phyloP scores from a whole-genome alignment of 2,329 filamentous ascomycete species.

The Ophiobolus disseminans region DNA sequence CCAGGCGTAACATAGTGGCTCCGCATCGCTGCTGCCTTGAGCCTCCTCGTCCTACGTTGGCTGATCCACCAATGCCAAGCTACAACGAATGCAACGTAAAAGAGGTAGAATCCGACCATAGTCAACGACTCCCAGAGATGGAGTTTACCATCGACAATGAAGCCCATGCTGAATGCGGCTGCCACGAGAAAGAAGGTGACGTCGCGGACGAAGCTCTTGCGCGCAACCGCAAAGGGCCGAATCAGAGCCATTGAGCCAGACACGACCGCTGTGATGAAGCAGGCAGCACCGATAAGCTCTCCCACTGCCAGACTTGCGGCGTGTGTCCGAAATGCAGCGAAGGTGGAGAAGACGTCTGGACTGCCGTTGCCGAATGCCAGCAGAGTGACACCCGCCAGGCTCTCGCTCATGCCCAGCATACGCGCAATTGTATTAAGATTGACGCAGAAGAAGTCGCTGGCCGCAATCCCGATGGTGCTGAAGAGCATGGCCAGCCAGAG shows the following conservation, averaged over 20 bases:
- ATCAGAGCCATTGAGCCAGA: slow-evolving; percentile 97
- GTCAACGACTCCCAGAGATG: slow-evolving; percentile 85
- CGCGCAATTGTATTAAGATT: slow-evolving; percentile 92
- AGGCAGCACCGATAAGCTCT: slow-evolving; percentile 91
- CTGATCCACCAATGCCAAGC: slow-evolving; percentile 88
- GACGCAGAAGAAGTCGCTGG: slow-evolving; percentile 97
- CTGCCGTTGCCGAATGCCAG: slow-evolving; percentile 97
- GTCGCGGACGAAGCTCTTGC: slow-evolving; percentile 88
- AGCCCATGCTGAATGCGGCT: slow-evolving; percentile 83
- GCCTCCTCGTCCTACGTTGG: slow-evolving; percentile 65
- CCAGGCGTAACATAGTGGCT: slow-evolving; percentile 72
- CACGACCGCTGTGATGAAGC: slow-evolving; percentile 96
- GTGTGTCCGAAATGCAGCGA: slow-evolving; percentile 96
- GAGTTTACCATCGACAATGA: slow-evolving; percentile 83
- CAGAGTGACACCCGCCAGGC: slow-evolving; percentile 93
- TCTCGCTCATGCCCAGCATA: slow-evolving; percentile 92
- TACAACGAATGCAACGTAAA: slow-evolving; percentile 89
- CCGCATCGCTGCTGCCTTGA: slow-evolving; percentile 74
- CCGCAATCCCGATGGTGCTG: slow-evolving; percentile 95
- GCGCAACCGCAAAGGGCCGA: slow-evolving; percentile 90
- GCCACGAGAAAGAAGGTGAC: slow-evolving; percentile 91
- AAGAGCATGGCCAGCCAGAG: slow-evolving; percentile 90
- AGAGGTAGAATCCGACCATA: slow-evolving; percentile 91
- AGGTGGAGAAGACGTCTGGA: slow-evolving; percentile 97
- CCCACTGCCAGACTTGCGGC: slow-evolving; percentile 97